A percentile compares a stretch with the other conserved stretches of the same genome.
These are phyloP conservation scores for Calonectria fujianensis DNA, from an alignment of 2,329 filamentous ascomycete genomes.

Conservation along the genomic window DNA sequence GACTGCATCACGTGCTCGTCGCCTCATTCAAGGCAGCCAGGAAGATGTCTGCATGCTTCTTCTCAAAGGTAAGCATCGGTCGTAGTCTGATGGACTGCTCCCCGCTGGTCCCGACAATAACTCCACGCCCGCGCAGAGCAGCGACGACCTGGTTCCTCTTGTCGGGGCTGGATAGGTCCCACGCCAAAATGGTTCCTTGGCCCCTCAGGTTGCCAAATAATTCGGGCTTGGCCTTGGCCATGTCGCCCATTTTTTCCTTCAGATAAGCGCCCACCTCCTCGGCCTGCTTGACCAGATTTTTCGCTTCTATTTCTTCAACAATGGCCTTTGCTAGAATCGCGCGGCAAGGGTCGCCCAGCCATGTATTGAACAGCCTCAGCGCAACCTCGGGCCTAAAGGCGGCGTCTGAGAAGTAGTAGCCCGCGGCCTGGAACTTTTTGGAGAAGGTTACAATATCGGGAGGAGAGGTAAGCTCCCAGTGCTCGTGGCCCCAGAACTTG, in stretches of 20 bases:
- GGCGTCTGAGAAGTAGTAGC: conserved; percentile 65
- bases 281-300: conserved; percentile 22
- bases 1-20: not conserved
- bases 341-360: conserved; percentile 94
- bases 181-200: conserved; percentile 31
- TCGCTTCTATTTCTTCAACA: conserved; percentile 79
- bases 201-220: conserved; percentile 27
- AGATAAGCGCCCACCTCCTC: conserved; percentile 23
- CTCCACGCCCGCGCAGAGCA: conserved; percentile 24
- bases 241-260: not conserved
- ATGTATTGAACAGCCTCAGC: conserved; percentile 96
- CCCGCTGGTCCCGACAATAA: conserved; percentile 28
- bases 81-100: conserved; percentile 27
- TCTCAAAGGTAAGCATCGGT: conserved; percentile 30
- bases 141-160: conserved; percentile 27
- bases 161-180: conserved; percentile 25
- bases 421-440: conserved; percentile 72
- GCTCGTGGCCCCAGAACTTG: conserved; percentile 96
- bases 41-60: conserved; percentile 33
- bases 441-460: conserved; percentile 96
- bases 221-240: conserved; percentile 24
- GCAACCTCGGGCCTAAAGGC: conserved; percentile 90
- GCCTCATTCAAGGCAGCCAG: conserved; percentile 18
- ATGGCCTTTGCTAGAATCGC: conserved; percentile 90
- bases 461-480: conserved; percentile 86